Evolutionary conservation across 306 rosid genomes (phyloP).

Genomic region (Rosa lucieae): DNA sequence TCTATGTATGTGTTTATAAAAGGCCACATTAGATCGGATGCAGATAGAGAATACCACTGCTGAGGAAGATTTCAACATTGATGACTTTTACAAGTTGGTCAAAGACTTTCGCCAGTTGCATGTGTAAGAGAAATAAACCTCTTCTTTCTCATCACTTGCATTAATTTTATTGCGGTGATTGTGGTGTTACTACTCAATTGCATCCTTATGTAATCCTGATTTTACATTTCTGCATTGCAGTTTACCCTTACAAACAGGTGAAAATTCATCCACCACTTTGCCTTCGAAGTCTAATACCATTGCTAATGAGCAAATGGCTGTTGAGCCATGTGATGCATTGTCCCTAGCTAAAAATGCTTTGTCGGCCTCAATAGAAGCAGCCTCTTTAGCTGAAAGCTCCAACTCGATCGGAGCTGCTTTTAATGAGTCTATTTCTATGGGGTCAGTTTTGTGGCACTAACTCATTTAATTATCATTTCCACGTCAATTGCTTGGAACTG

Average conservation of each 20-base stretch:
- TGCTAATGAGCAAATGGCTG: conserved; percentile 36
- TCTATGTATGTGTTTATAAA: conserved; percentile 28
- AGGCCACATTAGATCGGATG: conserved; percentile 56
- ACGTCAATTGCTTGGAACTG: conserved; percentile 22
- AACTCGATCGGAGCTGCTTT: conserved; percentile 33
- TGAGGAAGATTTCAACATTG: conserved; percentile 38
- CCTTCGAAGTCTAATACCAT: conserved; percentile 22
- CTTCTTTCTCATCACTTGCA: not conserved
- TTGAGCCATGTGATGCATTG: conserved; percentile 38
- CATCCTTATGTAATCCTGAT: conserved; percentile 19
- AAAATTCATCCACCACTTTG: conserved; percentile 27
- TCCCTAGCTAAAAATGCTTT: conserved; percentile 73
- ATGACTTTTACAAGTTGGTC: conserved; percentile 37
- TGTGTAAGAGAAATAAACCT: conserved; percentile 54
- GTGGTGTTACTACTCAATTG: conserved; percentile 13
- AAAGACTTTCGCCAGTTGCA: conserved; percentile 56
- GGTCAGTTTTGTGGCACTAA: conserved; percentile 50
- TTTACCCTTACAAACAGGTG: conserved; percentile 41
- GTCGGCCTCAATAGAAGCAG: conserved; percentile 73
- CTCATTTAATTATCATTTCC: conserved; percentile 21
- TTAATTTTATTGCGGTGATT: conserved; percentile 5
- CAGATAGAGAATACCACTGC: conserved; percentile 39
- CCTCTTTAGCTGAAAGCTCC: conserved; percentile 47
- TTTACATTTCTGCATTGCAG: conserved; percentile 39
- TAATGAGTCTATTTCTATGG: conserved; percentile 38